Base-by-base conservation (phyloP, 2,329 filamentous ascomycete species). In the Botryotinia convoluta region DNA sequence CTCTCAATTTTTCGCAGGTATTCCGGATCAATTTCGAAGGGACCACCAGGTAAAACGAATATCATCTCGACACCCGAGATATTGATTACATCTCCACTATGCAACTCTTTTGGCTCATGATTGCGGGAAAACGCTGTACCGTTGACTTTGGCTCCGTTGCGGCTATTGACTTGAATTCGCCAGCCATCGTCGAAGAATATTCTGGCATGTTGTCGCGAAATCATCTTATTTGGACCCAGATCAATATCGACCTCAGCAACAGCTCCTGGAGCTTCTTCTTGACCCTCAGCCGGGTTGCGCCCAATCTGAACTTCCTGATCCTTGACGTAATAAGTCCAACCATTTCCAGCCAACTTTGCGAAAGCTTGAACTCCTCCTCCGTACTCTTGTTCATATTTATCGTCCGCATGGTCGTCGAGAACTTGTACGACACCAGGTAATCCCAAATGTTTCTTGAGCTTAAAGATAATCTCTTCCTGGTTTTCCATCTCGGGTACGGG, bases 61-160 rank as follows among this genome's bases (percentile, higher is more conserved):
- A 98, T 95, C 96, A 99, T 99, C 84, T 99, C 95, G 1, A 96
- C 93, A 71, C 93, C 93, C 78, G 92, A 92, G 80, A 98, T 93
- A 80, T 97, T 94, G 73, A 99, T 91, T 61, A 98, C 93, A 81
- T 95, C 91, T 73, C 96, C 96, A 79, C 95, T 97, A 60, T 90
- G 89, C 39, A 99, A 87, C 44, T 89, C 84, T 18, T 18, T 57
- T 48, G 89, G 87, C 57, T 87, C 84, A 44, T 84, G 82, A 20
- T 92, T 91, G 69, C 91, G 87, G 79, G 92, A 92, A 72, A 97
- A 84, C 32, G 88, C 85, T 69, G 84, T 84, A 74, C 93, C 93
- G 81, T 99, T 93, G 35, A 98, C 86, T 79, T 93, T 93, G 64
- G 97, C 88, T 42, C 95, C 94, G 81, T 99, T 99, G 77, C 96